Percentiles rank a stretch among this genome's conserved stretches.
Evolutionary conservation across 805 yeast species (phyloP).

Genomic region (Tetrapisispora iriomotensis): DNA sequence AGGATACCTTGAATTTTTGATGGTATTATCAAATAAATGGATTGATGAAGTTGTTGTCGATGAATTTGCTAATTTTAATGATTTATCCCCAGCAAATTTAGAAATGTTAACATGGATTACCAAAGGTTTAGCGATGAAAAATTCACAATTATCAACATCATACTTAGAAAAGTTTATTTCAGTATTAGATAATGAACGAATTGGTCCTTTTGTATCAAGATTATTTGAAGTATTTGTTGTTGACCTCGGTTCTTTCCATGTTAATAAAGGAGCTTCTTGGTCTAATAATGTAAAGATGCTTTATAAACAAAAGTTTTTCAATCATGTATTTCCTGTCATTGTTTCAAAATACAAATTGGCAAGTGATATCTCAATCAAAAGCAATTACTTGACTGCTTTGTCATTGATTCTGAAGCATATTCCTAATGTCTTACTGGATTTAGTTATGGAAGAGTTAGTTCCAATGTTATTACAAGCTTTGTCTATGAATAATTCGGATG

Average conservation of each 20-base stretch:
- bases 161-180: constrained; percentile 30
- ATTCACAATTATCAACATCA: constrained; percentile 33
- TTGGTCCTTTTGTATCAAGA: constrained; percentile 37
- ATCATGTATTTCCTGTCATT: constrained; percentile 45
- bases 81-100: constrained; percentile 25
- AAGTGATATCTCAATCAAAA: constrained; percentile 27
- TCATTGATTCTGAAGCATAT: constrained; percentile 59
- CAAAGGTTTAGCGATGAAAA: constrained; percentile 57
- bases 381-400: constrained; percentile 53
- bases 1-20: constrained; percentile 22
- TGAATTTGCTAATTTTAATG: constrained; percentile 9
- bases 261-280: constrained; percentile 33
- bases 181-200: constrained; percentile 27
- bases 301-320: constrained; percentile 75
- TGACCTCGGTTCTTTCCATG: constrained; percentile 54
- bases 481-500: constrained; percentile 36
- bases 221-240: constrained; percentile 55
- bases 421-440: constrained; percentile 50
- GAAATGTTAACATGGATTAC: constrained; percentile 62
- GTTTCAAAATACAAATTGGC: constrained; percentile 36
- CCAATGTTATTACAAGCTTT: constrained; percentile 67
- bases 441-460: constrained; percentile 52
- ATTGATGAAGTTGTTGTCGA: constrained; percentile 9
- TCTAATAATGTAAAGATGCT: constrained; percentile 55
- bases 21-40: constrained; percentile 25